phyloP scores from a whole-genome alignment of 164 flowering plant species.

The Berberis thunbergii region DNA sequence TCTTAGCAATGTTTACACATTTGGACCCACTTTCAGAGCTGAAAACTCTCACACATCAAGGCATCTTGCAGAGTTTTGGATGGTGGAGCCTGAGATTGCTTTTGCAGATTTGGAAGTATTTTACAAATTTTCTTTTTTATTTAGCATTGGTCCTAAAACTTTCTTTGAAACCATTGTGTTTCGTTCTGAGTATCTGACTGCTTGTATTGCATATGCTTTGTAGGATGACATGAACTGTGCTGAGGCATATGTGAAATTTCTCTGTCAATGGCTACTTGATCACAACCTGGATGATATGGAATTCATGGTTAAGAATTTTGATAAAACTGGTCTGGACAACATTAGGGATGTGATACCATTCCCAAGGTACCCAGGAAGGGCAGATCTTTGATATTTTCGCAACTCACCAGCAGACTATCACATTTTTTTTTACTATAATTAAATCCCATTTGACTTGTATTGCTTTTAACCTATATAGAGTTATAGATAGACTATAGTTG shows the following conservation, averaged over 20 bases:
- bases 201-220: no score
- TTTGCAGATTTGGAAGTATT: conserved; percentile 63
- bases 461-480: no score
- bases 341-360: conserved; percentile 95
- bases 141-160: no score
- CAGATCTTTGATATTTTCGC: conserved; percentile 81
- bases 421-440: no score
- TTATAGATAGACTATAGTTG: no score
- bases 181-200: no score
- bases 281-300: conserved; percentile 86
- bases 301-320: conserved; percentile 70
- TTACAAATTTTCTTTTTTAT: no score
- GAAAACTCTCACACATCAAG: conserved; percentile 95
- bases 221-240: conserved; percentile 98
- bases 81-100: conserved; percentile 97
- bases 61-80: conserved; percentile 97
- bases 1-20: conserved; percentile 80
- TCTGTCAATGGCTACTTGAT: conserved; percentile 85
- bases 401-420: no score
- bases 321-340: conserved; percentile 74
- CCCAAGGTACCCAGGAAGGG: conserved; percentile 92
- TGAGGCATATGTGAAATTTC: conserved; percentile 79
- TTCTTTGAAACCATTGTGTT: no score
- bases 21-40: conserved; percentile 96
- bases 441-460: no score